Conservation (phyloP, 2,329 filamentous ascomycete species). For the Xylariaceae sp. region DNA sequence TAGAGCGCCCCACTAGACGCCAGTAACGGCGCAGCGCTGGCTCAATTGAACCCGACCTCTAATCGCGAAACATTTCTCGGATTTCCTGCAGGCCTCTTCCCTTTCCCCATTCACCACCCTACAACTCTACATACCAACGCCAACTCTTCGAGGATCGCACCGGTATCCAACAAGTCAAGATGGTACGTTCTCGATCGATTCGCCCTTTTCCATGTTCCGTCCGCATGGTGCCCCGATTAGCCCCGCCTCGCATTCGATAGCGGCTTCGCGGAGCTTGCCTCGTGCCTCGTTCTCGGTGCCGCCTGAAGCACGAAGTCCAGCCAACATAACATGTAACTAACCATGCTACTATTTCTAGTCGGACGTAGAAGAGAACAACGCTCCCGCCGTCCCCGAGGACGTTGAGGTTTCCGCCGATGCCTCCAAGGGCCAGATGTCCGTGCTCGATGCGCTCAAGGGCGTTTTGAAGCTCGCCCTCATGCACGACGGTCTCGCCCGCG, state of each 20-base stretch:
- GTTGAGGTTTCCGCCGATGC: constrained; percentile 94
- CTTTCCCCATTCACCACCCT: constrained; percentile 14
- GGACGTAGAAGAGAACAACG: constrained; percentile 99
- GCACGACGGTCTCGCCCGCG: constrained; percentile 98
- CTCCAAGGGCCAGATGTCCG: constrained; percentile 89
- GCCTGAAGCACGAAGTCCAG: constrained; percentile 4
- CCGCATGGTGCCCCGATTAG: background rate
- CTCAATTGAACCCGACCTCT: constrained; percentile 23
- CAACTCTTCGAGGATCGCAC: constrained; percentile 63
- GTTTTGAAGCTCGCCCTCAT: constrained; percentile 97
- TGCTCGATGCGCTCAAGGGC: constrained; percentile 97
- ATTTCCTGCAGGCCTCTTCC: constrained; percentile 19
- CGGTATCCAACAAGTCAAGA: constrained; percentile 55
- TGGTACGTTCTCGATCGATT: constrained; percentile 44
- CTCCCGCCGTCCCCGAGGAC: constrained; percentile 77
- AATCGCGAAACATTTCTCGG: constrained; percentile 23
- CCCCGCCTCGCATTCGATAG: constrained; percentile 8
- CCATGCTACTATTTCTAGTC: constrained; percentile 53
- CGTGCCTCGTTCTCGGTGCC: background rate
- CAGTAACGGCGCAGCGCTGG: constrained; percentile 6
- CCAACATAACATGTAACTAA: constrained; percentile 24
- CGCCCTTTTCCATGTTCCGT: background rate
- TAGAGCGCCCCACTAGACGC: constrained; percentile 17
- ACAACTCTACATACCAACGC: constrained; percentile 24
- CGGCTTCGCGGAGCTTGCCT: background rate